phyloP scores from a whole-genome alignment of 305 asterid genomes.

The Petunia hybrid region DNA sequence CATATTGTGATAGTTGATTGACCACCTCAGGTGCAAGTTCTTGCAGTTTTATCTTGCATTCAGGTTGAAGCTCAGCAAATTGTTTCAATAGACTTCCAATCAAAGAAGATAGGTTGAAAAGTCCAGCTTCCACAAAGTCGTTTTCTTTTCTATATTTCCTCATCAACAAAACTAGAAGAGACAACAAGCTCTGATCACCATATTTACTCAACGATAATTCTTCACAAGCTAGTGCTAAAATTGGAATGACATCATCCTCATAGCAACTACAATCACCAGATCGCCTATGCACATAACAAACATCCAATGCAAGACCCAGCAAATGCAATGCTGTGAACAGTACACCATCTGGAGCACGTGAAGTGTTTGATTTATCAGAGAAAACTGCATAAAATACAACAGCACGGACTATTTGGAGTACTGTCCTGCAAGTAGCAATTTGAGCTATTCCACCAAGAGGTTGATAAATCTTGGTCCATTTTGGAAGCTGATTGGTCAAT shows the following conservation, averaged over 20 bases:
- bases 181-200: conserved; percentile 89
- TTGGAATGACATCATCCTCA: conserved; percentile 67
- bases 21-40: conserved; percentile 81
- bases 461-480: conserved; percentile 81
- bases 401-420: conserved; percentile 81
- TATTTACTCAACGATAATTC: conserved; percentile 59
- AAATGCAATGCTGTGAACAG: conserved; percentile 83
- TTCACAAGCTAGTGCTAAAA: conserved; percentile 77
- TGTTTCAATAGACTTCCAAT: conserved; percentile 64
- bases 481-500: conserved; percentile 85
- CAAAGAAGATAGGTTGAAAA: conserved; percentile 61
- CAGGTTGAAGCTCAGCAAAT: conserved; percentile 81
- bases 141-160: conserved; percentile 75
- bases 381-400: conserved; percentile 79
- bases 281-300: conserved; percentile 65
- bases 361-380: conserved; percentile 55
- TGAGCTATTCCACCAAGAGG: conserved; percentile 88
- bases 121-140: conserved; percentile 65
- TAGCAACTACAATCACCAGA: conserved; percentile 61
- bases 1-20: conserved; percentile 59
- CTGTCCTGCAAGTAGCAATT: conserved; percentile 84
- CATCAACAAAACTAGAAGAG: conserved; percentile 90
- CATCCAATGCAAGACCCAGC: conserved; percentile 80
- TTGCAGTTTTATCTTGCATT: conserved; percentile 77
- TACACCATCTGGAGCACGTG: conserved; percentile 93